Evolutionary conservation across 768 basidiomycete species (phyloP).

Genomic region (Podaxis carcinomalis): DNA sequence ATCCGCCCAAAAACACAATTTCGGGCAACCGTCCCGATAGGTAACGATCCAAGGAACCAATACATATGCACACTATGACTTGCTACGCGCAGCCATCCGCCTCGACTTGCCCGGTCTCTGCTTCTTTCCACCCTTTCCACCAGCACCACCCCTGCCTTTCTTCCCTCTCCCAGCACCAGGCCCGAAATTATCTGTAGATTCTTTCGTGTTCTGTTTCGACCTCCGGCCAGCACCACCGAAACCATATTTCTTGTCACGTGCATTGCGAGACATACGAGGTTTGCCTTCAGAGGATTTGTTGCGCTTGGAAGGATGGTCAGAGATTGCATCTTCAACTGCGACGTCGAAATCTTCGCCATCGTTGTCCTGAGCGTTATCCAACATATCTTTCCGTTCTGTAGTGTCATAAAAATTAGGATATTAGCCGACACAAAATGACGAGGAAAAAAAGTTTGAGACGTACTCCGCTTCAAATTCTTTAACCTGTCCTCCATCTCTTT

Average conservation of each 20-base stretch:
- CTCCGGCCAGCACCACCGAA: slow-evolving; percentile 67
- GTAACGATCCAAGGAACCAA: not conserved
- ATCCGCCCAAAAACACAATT: no score
- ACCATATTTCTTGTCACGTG: slow-evolving; percentile 78
- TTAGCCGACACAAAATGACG: not conserved
- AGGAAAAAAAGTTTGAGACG: slow-evolving; percentile 21
- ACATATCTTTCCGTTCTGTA: slow-evolving; percentile 78
- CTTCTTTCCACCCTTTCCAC: slow-evolving; percentile 26
- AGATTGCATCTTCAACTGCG: slow-evolving; percentile 85
- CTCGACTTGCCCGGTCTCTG: slow-evolving; percentile 56
- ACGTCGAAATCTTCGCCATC: slow-evolving; percentile 74
- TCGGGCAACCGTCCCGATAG: not conserved
- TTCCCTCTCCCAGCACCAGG: slow-evolving; percentile 31
- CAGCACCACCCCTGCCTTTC: slow-evolving; percentile 21
- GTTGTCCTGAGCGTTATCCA: slow-evolving; percentile 42
- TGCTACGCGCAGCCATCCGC: slow-evolving; percentile 37
- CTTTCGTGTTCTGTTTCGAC: slow-evolving; percentile 77
- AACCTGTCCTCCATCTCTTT: slow-evolving; percentile 89
- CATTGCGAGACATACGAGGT: slow-evolving; percentile 43
- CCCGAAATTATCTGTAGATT: slow-evolving; percentile 76
- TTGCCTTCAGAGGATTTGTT: slow-evolving; percentile 33
- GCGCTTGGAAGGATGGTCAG: slow-evolving; percentile 63
- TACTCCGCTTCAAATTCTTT: slow-evolving; percentile 88
- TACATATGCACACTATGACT: not conserved
- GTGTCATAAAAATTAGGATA: not conserved